phyloP scores from a whole-genome alignment of 2,329 filamentous ascomycete genomes.

The Venturia aucupariae region DNA sequence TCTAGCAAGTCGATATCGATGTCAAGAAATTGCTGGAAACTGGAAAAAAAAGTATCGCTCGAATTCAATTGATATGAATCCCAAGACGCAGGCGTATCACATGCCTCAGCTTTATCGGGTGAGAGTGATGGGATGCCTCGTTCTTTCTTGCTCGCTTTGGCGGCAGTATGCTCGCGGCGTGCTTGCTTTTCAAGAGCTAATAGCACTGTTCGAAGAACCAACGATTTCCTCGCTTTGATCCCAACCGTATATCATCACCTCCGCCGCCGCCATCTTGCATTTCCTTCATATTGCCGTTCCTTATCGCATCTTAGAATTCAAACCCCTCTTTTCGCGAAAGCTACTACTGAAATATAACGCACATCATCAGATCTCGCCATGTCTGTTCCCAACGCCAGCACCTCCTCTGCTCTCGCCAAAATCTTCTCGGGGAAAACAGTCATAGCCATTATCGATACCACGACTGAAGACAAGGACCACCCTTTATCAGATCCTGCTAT shows the following conservation, averaged over 20 bases:
- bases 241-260: neutral
- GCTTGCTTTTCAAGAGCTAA: neutral
- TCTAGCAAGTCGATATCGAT: no score
- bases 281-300: neutral
- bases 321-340: neutral
- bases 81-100: neutral
- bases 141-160: neutral
- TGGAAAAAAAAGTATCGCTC: no score
- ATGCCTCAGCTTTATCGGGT: neutral
- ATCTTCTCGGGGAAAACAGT: neutral
- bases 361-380: neutral
- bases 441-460: neutral
- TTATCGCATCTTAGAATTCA: neutral
- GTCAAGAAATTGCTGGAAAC: no score
- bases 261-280: neutral
- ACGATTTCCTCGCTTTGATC: neutral
- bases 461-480: neutral
- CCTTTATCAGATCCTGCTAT: neutral
- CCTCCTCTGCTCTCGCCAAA: no score
- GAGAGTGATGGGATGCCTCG: no score
- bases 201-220: no score
- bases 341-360: neutral
- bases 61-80: no score
- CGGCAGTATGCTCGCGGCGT: neutral
- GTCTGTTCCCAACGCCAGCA: neutral